Evolutionary conservation across 129 eudicot species (phyloP).

Genomic region (Ambrosia trifida): DNA sequence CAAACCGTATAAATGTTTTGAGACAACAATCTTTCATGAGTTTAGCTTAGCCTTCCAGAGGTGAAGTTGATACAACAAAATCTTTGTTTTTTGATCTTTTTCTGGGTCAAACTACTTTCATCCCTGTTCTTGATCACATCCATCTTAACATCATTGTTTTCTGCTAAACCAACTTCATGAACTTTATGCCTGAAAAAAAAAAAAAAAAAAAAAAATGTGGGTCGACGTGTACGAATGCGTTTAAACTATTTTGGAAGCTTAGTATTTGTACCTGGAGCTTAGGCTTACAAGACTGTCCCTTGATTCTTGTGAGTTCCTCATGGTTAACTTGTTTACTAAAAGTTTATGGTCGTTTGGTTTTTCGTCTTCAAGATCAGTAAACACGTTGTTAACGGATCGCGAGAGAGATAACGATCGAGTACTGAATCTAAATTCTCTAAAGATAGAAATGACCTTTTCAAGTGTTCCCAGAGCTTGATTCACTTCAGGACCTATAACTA

Average conservation of each 20-base stretch:
- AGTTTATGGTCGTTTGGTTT: slow-evolving; percentile 27
- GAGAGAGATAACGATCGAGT: slow-evolving; percentile 31
- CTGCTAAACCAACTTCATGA: slow-evolving; percentile 16
- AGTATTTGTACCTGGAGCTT: slow-evolving; percentile 48
- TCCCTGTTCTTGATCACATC: slow-evolving; percentile 7
- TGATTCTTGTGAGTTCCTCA: slow-evolving; percentile 37
- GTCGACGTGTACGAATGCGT: neutral
- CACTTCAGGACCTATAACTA: slow-evolving; percentile 63
- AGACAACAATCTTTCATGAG: slow-evolving; percentile 27
- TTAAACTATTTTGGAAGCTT: neutral
- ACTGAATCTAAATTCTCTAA: slow-evolving; percentile 46
- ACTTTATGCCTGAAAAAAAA: slow-evolving; percentile 39
- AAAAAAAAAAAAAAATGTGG: neutral
- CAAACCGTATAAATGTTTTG: slow-evolving; percentile 10
- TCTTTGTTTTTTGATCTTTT: slow-evolving; percentile 41
- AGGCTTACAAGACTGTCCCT: slow-evolving; percentile 41
- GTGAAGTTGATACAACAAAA: slow-evolving; percentile 50
- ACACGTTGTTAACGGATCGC: slow-evolving; percentile 19
- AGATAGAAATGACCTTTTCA: slow-evolving; percentile 58
- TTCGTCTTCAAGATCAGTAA: slow-evolving; percentile 23
- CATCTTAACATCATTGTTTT: slow-evolving; percentile 17
- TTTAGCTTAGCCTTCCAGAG: slow-evolving; percentile 32
- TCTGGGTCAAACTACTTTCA: slow-evolving; percentile 19
- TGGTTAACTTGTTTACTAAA: slow-evolving; percentile 32
- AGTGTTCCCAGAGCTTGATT: slow-evolving; percentile 68